Conservation (phyloP, 768 basidiomycete genomes). For the Cubamyces lactineus region DNA sequence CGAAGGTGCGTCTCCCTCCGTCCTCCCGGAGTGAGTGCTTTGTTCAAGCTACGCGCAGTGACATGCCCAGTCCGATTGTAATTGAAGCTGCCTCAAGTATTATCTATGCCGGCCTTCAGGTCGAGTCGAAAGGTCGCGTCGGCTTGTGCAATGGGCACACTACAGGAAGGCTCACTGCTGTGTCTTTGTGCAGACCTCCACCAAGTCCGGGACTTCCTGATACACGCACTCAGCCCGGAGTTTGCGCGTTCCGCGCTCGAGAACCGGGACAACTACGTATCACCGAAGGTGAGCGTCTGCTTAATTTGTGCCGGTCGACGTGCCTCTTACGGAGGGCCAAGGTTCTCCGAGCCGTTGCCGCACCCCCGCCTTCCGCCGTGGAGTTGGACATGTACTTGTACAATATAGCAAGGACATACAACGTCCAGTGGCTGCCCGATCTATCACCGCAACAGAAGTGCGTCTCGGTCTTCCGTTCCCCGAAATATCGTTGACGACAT, state of each 20-base stretch:
- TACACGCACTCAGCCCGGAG: conserved; percentile 57
- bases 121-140: conserved; percentile 59
- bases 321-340: conserved; percentile 27
- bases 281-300: conserved; percentile 45
- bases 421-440: conserved; percentile 65
- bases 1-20: conserved; percentile 41
- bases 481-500: conserved; percentile 8
- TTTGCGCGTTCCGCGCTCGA: conserved; percentile 56
- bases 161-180: conserved; percentile 1
- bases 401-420: conserved; percentile 54
- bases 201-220: conserved; percentile 54
- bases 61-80: conserved; percentile 51
- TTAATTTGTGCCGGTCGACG: background rate
- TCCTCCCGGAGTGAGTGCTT: background rate
- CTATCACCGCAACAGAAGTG: conserved; percentile 65
- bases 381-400: conserved; percentile 59
- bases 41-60: conserved; percentile 34
- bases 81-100: conserved; percentile 73
- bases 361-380: conserved; percentile 57
- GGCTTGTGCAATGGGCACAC: background rate
- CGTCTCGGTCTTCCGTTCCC: conserved; percentile 27
- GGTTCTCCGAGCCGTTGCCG: conserved; percentile 55
- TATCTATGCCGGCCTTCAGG: conserved; percentile 60
- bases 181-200: conserved; percentile 53
- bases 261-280: conserved; percentile 58